Evolutionary conservation across 1,139 yeast genomes (phyloP).

Genomic region (Lodderomyces beijingensis): DNA sequence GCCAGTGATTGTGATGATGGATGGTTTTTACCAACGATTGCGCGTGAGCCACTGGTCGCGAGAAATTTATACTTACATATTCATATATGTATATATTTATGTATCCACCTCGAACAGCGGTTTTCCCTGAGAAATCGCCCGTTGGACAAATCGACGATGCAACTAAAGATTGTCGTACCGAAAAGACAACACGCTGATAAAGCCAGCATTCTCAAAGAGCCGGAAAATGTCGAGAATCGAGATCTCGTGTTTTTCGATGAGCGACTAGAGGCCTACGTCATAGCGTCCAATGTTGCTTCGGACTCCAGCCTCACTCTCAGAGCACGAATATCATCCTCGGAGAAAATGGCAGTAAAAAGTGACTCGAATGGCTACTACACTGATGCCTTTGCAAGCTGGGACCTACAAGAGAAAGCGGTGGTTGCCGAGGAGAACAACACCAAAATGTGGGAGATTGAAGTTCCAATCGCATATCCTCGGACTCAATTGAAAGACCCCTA

Average conservation of each 20-base stretch:
- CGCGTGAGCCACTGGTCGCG: no score
- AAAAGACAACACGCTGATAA: background rate
- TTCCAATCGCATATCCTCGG: background rate
- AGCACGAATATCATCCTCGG: background rate
- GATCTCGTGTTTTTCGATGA: slow-evolving; percentile 1
- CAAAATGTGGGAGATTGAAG: background rate
- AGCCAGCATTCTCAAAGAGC: background rate
- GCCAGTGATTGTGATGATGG: no score
- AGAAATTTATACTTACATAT: no score
- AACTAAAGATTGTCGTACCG: background rate
- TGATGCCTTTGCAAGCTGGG: background rate
- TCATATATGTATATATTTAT: no score
- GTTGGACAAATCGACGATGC: no score
- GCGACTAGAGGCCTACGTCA: background rate
- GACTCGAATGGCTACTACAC: background rate
- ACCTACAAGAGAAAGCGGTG: background rate
- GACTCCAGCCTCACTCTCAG: background rate
- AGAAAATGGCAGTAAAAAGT: background rate
- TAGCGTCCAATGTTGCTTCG: background rate
- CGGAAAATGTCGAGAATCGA: background rate
- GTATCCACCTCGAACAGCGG: no score
- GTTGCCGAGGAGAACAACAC: background rate
- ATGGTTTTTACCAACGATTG: no score
- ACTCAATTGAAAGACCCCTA: background rate
- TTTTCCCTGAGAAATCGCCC: no score